Base-by-base conservation (phyloP, 306 rosid genomes). In the Echinosophora koreensis region DNA sequence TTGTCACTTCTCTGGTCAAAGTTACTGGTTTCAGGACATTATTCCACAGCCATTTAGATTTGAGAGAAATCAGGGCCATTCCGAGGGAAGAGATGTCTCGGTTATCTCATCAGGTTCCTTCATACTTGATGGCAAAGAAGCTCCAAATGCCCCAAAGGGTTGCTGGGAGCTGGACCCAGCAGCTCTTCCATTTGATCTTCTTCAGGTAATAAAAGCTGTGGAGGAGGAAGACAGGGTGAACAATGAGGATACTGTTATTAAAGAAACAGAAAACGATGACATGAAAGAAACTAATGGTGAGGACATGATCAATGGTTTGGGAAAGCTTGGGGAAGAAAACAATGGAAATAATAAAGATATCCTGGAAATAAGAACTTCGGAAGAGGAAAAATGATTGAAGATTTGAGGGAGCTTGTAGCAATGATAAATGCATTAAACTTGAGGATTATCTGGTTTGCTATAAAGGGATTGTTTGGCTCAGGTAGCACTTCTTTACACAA, bases 91-190 rank as follows among this genome's bases (percentile, higher is more conserved):
- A 90, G 88, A 84, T 90, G 80, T 84, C 86, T 65, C 90, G 81
- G 49, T 90, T 90, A 76, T 90, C 94, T 52, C 92, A 90, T 81
- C 87, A 80, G 44, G 86, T 90, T 70, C 94, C 94, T 16, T 88
- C 94, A 7, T 73, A 69, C 75, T 84, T 17, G 72, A 75, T 0
- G 92, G 92, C 69, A 87, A 72, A 55, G 94, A 88, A 82, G 85
- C 80, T 55, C 78, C 80, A 1, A 88, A 78, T 79, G 85, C 86
- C 68, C 89, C 84, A 17, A 86, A 75, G 69, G 94, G 94, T 83
- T 90, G 92, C 66, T 75, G 86, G 79, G 94, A 90, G 87, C 87
- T 90, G 78, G 92, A 90, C 72, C 92, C 94, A 30, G 92, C 94
- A n/a, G 94, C 94, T 61, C 88, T 84, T 41, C 92, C 94, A 4